Base-by-base conservation (phyloP, 2,329 filamentous ascomycete genomes). In the Parafenestella ontariensis region DNA sequence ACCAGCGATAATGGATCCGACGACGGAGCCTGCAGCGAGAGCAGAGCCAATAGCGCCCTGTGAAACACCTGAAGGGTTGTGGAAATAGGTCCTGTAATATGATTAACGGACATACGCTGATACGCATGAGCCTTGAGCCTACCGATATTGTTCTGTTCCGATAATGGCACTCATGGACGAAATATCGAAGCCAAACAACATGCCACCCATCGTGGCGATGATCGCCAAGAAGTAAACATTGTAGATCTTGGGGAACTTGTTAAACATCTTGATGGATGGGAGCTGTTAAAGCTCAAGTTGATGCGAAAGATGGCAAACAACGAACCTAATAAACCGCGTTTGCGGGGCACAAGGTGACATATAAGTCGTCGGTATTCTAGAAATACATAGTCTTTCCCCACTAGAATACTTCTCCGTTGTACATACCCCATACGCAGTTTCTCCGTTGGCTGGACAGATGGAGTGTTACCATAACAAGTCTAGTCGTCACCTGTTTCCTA, bases 151-250 rank as follows among this genome's bases (percentile, higher is more conserved):
- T 1, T 74, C 42, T 0, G 81, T 82, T 33, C 78, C 78, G 44
- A 84, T 78, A 57, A 83, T 82, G 37, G 81, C 82, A 44, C 76
- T 79, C 79, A 85, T 83, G 4, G 81, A 83, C 6, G 78, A 81
- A 54, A 85, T 83, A 66, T 85, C 83, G 62, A 85, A 85, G 49
- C 83, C 83, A 54, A 85, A 85, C 67, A 82, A 71, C 77, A 80
- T 79, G 18, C 81, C 82, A 37, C 82, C 82, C 34, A 83, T 74
- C 0, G 82, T 85, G 51, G 82, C 78, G 45, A 85, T 77, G 41
- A 79, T 70, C 18, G 81, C 82, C 50, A 84, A 73, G 57, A 84
- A 82, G 66, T 83, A 82, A 54, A 79, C 76, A 73, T 84, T 85
- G 71, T 83, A 83, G 52, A 81, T 79, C 68, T 40, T 82, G 23